Conservation (phyloP, 2,329 filamentous ascomycete genomes). For the Neurospora crassa region DNA sequence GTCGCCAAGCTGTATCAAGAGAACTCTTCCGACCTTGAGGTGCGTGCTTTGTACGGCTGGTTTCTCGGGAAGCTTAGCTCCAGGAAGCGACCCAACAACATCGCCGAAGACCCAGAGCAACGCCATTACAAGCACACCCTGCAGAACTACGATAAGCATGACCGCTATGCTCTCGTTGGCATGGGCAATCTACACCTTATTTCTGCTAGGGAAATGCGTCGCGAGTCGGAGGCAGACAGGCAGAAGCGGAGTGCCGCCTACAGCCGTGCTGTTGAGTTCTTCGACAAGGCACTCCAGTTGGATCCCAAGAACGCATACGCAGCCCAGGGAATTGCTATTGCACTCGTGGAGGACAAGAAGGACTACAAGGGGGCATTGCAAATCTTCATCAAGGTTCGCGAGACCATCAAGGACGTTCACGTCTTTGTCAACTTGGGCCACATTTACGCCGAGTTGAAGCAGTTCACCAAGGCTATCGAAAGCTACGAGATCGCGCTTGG, state of each 20-base stretch:
- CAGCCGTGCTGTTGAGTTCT: slow-evolving; percentile 91
- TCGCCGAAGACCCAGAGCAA: slow-evolving; percentile 84
- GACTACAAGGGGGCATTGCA: slow-evolving; percentile 73
- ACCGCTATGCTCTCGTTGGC: slow-evolving; percentile 88
- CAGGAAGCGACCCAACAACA: slow-evolving; percentile 70
- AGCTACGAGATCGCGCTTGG: slow-evolving; percentile 81
- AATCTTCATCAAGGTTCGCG: slow-evolving; percentile 82
- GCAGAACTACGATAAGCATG: slow-evolving; percentile 92
- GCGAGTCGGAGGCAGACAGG: slow-evolving; percentile 80
- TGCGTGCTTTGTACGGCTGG: slow-evolving; percentile 90
- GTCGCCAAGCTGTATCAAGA: slow-evolving; percentile 79
- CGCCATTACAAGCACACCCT: slow-evolving; percentile 94
- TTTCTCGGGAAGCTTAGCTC: slow-evolving; percentile 74
- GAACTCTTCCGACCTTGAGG: slow-evolving; percentile 78
- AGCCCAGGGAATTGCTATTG: slow-evolving; percentile 90
- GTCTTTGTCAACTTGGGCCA: slow-evolving; percentile 92
- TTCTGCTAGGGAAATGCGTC: slow-evolving; percentile 86
- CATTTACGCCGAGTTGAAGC: slow-evolving; percentile 80
- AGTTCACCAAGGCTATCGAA: slow-evolving; percentile 87
- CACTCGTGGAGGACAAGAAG: slow-evolving; percentile 88
- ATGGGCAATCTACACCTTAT: slow-evolving; percentile 92
- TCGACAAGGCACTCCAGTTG: slow-evolving; percentile 92
- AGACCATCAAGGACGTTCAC: slow-evolving; percentile 79
- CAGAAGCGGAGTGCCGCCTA: slow-evolving; percentile 84
- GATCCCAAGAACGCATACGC: slow-evolving; percentile 94